These are phyloP conservation scores for Oryza glumipatula DNA, from an alignment of 176 grass and related monocot species.

Conservation along the genomic window DNA sequence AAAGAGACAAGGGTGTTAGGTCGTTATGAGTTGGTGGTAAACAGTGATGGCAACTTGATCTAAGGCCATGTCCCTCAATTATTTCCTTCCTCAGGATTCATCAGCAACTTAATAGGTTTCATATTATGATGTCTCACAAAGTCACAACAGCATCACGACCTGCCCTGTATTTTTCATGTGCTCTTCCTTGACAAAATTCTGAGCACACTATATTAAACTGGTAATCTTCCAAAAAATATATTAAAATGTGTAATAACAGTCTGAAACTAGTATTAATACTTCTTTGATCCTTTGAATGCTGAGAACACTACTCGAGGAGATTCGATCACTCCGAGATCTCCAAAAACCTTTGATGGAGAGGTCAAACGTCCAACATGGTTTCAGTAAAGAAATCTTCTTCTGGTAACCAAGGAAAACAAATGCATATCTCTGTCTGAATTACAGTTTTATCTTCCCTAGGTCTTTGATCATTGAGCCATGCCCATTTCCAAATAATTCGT, in stretches of 20 bases:
- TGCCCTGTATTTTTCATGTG: not conserved
- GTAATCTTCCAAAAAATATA: too few species aligned
- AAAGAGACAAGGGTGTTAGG: slow-evolving; percentile 44
- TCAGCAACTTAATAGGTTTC: not conserved
- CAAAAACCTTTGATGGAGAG: slow-evolving; percentile 1
- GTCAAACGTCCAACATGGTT: slow-evolving; percentile 8
- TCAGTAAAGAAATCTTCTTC: slow-evolving; percentile 11
- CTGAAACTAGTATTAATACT: not conserved
- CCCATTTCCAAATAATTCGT: not conserved
- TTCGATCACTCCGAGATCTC: slow-evolving; percentile 4
- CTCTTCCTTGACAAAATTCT: not conserved
- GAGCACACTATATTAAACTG: not conserved
- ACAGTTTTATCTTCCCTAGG: not conserved
- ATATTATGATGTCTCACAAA: slow-evolving; percentile 23
- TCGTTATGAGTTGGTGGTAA: slow-evolving; percentile 38
- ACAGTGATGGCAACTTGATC: slow-evolving; percentile 27
- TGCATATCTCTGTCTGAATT: not conserved
- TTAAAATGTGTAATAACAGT: too few species aligned
- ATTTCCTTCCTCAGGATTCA: slow-evolving; percentile 17
- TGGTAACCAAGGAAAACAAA: not conserved
- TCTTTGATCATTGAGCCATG: slow-evolving; percentile 1
- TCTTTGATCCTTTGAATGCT: not conserved
- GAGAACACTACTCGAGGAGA: slow-evolving; percentile 24
- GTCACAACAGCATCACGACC: not conserved
- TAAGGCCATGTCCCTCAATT: slow-evolving; percentile 18